Evolutionary conservation across 2,329 filamentous ascomycete species (phyloP).

Genomic region (Biscogniauxia marginata): DNA sequence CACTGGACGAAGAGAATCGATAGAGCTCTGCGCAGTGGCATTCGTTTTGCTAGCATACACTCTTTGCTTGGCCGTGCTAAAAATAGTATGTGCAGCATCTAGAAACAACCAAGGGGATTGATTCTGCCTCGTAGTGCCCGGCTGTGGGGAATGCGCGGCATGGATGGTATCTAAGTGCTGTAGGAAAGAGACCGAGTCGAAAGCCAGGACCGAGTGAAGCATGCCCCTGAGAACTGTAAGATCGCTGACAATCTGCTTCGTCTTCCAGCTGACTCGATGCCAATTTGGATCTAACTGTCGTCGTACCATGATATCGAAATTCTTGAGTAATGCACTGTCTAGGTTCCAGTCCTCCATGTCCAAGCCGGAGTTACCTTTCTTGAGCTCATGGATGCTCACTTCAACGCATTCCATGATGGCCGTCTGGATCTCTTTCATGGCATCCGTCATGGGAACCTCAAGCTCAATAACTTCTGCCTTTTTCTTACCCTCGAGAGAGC

Average conservation of each 20-base stretch:
- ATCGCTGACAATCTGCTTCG: slow-evolving; percentile 90
- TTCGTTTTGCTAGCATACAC: slow-evolving; percentile 75
- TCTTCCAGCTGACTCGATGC: slow-evolving; percentile 95
- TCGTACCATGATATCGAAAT: slow-evolving; percentile 85
- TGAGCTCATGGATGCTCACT: slow-evolving; percentile 88
- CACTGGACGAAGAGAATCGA: slow-evolving; percentile 71
- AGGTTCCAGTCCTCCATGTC: slow-evolving; percentile 98
- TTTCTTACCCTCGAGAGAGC: slow-evolving; percentile 84
- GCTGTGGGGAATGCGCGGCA: slow-evolving; percentile 83
- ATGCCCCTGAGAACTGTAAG: slow-evolving; percentile 79
- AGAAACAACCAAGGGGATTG: slow-evolving; percentile 96
- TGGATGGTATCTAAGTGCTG: slow-evolving; percentile 93
- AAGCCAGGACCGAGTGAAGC: slow-evolving; percentile 76
- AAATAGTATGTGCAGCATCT: slow-evolving; percentile 91
- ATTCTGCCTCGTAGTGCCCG: slow-evolving; percentile 81
- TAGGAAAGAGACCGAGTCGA: slow-evolving; percentile 88
- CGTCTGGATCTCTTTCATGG: slow-evolving; percentile 90
- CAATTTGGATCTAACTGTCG: slow-evolving; percentile 93
- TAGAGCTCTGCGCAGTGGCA: slow-evolving; percentile 44
- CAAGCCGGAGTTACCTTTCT: slow-evolving; percentile 83
- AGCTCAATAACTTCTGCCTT: slow-evolving; percentile 97
- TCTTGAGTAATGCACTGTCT: slow-evolving; percentile 87
- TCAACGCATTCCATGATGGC: slow-evolving; percentile 96
- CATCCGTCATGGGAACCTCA: slow-evolving; percentile 92
- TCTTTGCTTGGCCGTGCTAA: slow-evolving; percentile 81